phyloP scores from a whole-genome alignment of 2,329 filamentous ascomycete genomes.

The Botrytis hyacinthi region DNA sequence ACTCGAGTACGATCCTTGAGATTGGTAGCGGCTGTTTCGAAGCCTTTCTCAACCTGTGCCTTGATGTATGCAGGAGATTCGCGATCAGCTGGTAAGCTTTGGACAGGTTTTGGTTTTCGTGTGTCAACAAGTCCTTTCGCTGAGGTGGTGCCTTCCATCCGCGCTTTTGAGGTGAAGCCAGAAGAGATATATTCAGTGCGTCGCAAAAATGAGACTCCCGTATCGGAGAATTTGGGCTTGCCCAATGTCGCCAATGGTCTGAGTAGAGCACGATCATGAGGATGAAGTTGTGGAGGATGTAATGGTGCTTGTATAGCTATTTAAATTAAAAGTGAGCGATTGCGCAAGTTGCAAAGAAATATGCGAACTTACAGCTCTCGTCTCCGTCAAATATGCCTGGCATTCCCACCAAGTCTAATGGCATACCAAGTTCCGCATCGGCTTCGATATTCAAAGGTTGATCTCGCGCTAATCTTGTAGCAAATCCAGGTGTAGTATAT shows the following conservation, averaged over 20 bases:
- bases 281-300: conserved; percentile 69
- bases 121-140: conserved; percentile 47
- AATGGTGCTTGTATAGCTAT: conserved; percentile 79
- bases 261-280: conserved; percentile 80
- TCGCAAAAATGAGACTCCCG: conserved; percentile 87
- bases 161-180: conserved; percentile 47
- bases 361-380: conserved; percentile 70
- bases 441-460: conserved; percentile 96
- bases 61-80: conserved; percentile 65
- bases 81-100: conserved; percentile 45
- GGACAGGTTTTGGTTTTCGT: conserved; percentile 47
- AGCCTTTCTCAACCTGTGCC: conserved; percentile 64
- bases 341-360: conserved; percentile 18
- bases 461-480: conserved; percentile 82
- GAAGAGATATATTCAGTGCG: conserved; percentile 92
- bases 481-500: conserved; percentile 88
- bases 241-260: conserved; percentile 80
- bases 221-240: conserved; percentile 73
- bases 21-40: conserved; percentile 53
- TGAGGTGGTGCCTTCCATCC: conserved; percentile 52
- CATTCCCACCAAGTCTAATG: conserved; percentile 90
- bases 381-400: conserved; percentile 93
- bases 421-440: conserved; percentile 97
- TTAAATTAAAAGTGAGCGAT: conserved; percentile 29
- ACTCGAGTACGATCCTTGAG: conserved; percentile 54